Conservation (phyloP, 805 yeast genomes). For the Hanseniaspora thailandica region DNA sequence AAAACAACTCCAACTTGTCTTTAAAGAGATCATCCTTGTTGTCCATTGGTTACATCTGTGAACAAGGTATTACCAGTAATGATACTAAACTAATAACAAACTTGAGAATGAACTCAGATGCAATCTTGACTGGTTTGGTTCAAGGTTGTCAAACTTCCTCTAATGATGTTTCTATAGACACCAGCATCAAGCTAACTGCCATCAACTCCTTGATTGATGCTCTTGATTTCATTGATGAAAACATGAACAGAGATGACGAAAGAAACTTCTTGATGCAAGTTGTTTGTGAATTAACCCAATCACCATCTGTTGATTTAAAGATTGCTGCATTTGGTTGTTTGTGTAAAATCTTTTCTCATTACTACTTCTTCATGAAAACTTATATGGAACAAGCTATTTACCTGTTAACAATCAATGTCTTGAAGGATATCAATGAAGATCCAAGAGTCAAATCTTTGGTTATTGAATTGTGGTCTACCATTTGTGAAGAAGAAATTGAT, state of each 20-base stretch:
- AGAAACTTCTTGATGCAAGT: conserved; percentile 97
- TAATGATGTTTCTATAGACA: conserved; percentile 42
- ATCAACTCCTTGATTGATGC: conserved; percentile 85
- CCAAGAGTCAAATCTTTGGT: conserved; percentile 95
- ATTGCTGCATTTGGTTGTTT: conserved; percentile 93
- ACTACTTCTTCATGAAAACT: conserved; percentile 79
- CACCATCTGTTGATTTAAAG: conserved; percentile 66
- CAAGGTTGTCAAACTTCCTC: conserved; percentile 71
- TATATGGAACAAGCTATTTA: conserved; percentile 96
- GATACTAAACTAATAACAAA: conserved; percentile 18
- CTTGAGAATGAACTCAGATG: conserved; percentile 40
- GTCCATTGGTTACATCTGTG: conserved; percentile 93
- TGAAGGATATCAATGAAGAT: conserved; percentile 55
- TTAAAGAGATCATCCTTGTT: conserved; percentile 78
- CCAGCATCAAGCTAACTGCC: conserved; percentile 81
- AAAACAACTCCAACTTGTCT: conserved; percentile 52
- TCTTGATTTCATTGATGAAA: conserved; percentile 72
- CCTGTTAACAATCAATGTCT: conserved; percentile 79
- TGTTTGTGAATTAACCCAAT: conserved; percentile 97
- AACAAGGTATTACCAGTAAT: conserved; percentile 41
- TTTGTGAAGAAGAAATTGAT: conserved; percentile 94
- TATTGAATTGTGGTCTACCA: conserved; percentile 97
- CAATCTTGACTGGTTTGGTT: conserved; percentile 86
- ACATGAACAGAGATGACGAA: conserved; percentile 88
- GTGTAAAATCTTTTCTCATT: conserved; percentile 79